These are phyloP conservation scores for Arachnopeziza araneosa DNA, from an alignment of 2,329 filamentous ascomycete genomes.

Conservation along the genomic window DNA sequence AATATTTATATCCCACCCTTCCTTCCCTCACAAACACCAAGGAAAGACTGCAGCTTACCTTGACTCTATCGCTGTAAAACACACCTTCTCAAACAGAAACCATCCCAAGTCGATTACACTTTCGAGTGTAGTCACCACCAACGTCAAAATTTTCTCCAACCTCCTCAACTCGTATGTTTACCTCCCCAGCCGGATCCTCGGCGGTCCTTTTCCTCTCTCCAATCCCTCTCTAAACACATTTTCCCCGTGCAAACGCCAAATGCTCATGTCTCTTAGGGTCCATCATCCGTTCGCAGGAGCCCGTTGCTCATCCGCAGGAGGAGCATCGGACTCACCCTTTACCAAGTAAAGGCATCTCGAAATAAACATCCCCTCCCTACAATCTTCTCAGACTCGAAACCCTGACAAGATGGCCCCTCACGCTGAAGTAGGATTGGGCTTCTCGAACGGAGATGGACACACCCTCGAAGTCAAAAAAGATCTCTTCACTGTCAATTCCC, in stretches of 20 bases:
- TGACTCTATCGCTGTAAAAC: too few species aligned
- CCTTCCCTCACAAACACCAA: background rate
- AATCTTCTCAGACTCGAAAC: slow-evolving; percentile 11
- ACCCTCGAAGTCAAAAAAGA: slow-evolving; percentile 46
- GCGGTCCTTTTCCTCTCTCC: background rate
- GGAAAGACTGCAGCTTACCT: too few species aligned
- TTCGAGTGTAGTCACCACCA: slow-evolving; percentile 33
- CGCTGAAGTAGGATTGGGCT: slow-evolving; percentile 57
- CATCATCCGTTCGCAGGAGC: slow-evolving; percentile 96
- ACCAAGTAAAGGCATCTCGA: slow-evolving; percentile 43
- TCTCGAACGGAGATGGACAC: slow-evolving; percentile 58
- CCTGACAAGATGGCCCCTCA: slow-evolving; percentile 80
- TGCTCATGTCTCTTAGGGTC: slow-evolving; percentile 49
- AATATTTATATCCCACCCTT: background rate
- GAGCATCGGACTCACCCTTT: slow-evolving; percentile 65
- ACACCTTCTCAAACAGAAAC: background rate
- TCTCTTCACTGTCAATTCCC: slow-evolving; percentile 83
- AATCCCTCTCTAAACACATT: background rate
- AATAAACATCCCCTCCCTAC: slow-evolving; percentile 6
- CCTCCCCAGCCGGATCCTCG: background rate
- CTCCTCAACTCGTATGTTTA: slow-evolving; percentile 85
- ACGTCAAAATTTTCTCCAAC: slow-evolving; percentile 98
- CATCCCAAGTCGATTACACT: slow-evolving; percentile 22
- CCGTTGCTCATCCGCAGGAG: slow-evolving; percentile 86
- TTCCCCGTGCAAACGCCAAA: background rate